A percentile compares a stretch with the other conserved stretches of the same genome.
Evolutionary conservation across 805 yeast genomes (phyloP).

Genomic region (Yueomyces sp.): DNA sequence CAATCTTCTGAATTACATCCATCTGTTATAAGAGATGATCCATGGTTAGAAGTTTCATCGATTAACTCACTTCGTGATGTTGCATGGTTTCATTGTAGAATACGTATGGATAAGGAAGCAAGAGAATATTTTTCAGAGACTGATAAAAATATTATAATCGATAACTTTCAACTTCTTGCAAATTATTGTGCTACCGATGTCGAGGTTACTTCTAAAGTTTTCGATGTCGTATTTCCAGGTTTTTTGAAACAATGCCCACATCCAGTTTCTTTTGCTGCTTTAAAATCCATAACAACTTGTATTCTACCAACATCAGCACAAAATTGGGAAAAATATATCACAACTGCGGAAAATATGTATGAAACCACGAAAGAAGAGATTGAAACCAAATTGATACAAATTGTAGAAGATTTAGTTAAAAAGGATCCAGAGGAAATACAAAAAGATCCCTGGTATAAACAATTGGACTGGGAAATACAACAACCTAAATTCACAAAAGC

Average conservation of each 20-base stretch:
- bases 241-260: conserved; percentile 69
- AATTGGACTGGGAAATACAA: conserved; percentile 72
- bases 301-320: conserved; percentile 62
- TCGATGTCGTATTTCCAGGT: conserved; percentile 52
- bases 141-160: conserved; percentile 39
- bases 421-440: conserved; percentile 25
- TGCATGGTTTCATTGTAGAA: conserved; percentile 63
- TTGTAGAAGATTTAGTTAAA: conserved; percentile 48
- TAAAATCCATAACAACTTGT: conserved; percentile 57
- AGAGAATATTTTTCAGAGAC: conserved; percentile 51
- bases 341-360: conserved; percentile 53
- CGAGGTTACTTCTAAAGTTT: conserved; percentile 55
- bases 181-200: conserved; percentile 83
- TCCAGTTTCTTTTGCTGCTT: conserved; percentile 86
- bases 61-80: conserved; percentile 72
- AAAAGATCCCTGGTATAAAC: conserved; percentile 80
- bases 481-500: conserved; percentile 50
- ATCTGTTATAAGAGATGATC: conserved; percentile 39
- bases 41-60: conserved; percentile 74
- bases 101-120: conserved; percentile 48
- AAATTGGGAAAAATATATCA: conserved; percentile 62
- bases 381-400: conserved; percentile 38
- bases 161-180: conserved; percentile 48
- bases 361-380: conserved; percentile 44
- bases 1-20: background rate